Base-by-base conservation (phyloP, 2,329 filamentous ascomycete species). In the Aspergillus brasiliensis region DNA sequence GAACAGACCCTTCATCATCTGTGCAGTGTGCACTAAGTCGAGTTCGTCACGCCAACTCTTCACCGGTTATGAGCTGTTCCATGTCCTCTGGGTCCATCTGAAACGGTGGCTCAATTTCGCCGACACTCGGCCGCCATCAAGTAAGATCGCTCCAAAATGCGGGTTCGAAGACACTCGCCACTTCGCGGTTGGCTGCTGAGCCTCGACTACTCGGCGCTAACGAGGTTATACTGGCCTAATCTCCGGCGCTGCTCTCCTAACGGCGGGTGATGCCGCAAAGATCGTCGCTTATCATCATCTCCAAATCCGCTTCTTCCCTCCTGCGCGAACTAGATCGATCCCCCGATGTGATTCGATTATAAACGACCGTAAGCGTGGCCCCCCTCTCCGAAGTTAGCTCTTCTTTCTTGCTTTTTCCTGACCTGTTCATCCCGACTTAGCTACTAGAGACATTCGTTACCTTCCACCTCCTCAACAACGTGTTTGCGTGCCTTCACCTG, bases 191-290 rank as follows among this genome's bases (percentile, higher is more conserved):
- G 44, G 44, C 21, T 27, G 44, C 5, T 25, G 23, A 25, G 6
- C 21, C 23, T 25, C 10, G 44, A 31, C 46, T 10, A 31, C 15
- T 8, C 46, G 21, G 23, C 19, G 40, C 51, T 54, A 54, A 55
- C n/a, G 19, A 55, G 38, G 46, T 44, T 17, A 49, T 28, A n/a
- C 15, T 28, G 46, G 25, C 25, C 13, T 46, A 55, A 46, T 55
- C 38, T 46, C 52, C 52, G 52, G 52, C 25, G 11, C 15, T 28
- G 52, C 40, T 42, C 38, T 21, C 52, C 38, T 46, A 57, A 52
- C 42, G 53, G 57, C 60, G 60, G 60, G 51, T 51, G 34, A 60
- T 53, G 42, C 60, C 57, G 60, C 57, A 59, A 47, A 25, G 60
- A 60, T 62, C 54, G 57, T 53, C 57, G 51, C 34, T 57, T 62